Conservation (phyloP, 352 stramenopile species). For the Phytophthora citrophthora region DNA sequence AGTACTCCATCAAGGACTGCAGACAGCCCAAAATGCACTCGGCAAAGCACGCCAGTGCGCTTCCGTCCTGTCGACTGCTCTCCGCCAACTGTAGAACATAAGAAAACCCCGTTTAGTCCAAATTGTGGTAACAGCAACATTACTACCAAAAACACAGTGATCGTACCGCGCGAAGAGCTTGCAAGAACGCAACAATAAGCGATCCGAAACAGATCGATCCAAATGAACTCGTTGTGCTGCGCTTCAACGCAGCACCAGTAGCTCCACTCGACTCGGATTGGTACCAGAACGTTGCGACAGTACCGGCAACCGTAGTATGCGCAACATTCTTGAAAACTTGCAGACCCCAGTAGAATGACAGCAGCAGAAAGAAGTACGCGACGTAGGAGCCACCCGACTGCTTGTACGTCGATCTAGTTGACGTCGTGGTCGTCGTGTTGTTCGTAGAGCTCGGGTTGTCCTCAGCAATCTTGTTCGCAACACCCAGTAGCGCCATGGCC, state of each 20-base stretch:
- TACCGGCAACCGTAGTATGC: conserved; percentile 93
- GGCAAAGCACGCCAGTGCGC: conserved; percentile 73
- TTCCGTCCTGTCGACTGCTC: conserved; percentile 74
- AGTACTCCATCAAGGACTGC: conserved; percentile 91
- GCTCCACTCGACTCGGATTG: conserved; percentile 83
- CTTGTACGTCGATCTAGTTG: conserved; percentile 40
- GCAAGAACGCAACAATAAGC: conserved; percentile 93
- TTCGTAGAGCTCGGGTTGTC: conserved; percentile 47
- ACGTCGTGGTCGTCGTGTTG: conserved; percentile 26
- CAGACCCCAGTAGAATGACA: conserved; percentile 96
- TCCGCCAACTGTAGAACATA: conserved; percentile 59
- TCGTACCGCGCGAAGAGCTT: conserved; percentile 82
- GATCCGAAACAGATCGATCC: conserved; percentile 96
- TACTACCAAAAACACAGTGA: too few species aligned
- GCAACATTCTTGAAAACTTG: conserved; percentile 93
- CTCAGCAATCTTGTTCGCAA: conserved; percentile 80
- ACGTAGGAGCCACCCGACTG: conserved; percentile 44
- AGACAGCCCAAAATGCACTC: conserved; percentile 87
- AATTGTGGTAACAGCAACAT: too few species aligned
- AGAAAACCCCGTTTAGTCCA: background rate
- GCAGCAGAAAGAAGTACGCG: conserved; percentile 52
- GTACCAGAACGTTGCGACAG: conserved; percentile 97
- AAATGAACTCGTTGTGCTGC: conserved; percentile 92
- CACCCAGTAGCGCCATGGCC: conserved; percentile 86
- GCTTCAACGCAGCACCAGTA: conserved; percentile 83